Conservation (phyloP, 768 basidiomycete genomes). For the Collybiopsis confluens region DNA sequence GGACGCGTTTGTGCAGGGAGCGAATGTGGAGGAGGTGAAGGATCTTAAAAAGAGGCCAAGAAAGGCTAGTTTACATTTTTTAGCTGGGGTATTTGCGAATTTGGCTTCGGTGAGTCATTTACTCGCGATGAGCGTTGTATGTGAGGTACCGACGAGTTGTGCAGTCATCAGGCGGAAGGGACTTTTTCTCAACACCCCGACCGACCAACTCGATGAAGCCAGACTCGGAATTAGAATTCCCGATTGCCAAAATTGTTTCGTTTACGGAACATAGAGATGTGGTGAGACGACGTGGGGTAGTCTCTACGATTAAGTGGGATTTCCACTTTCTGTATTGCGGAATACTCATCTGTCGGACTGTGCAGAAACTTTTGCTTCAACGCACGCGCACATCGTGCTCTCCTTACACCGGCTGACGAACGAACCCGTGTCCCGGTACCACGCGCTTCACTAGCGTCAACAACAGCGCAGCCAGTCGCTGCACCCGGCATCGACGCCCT, state of each 20-base stretch:
- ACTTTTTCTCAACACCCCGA: slow-evolving; percentile 72
- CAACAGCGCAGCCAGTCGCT: slow-evolving; percentile 51
- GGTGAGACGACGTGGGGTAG: slow-evolving; percentile 84
- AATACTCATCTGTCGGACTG: no score
- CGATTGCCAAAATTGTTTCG: slow-evolving; percentile 73
- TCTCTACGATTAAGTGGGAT: slow-evolving; percentile 78
- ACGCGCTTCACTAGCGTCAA: background rate
- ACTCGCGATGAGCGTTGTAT: no score
- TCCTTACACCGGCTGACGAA: slow-evolving; percentile 63
- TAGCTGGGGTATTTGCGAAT: slow-evolving; percentile 94
- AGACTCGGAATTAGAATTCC: slow-evolving; percentile 59
- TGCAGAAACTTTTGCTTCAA: slow-evolving; percentile 81
- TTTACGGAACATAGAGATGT: slow-evolving; percentile 90
- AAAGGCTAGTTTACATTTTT: slow-evolving; percentile 85
- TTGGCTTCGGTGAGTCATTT: slow-evolving; percentile 61
- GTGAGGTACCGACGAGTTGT: no score
- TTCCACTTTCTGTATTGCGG: background rate
- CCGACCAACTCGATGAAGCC: slow-evolving; percentile 43
- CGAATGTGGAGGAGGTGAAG: slow-evolving; percentile 44
- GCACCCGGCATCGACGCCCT: slow-evolving; percentile 83
- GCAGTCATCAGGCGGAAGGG: slow-evolving; percentile 73
- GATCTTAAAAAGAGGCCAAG: slow-evolving; percentile 46
- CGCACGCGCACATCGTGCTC: slow-evolving; percentile 59
- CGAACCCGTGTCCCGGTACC: slow-evolving; percentile 44
- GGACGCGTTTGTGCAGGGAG: slow-evolving; percentile 83